phyloP scores from a whole-genome alignment of 1,284 basidiomycete genomes.

The Austroboletus novae-zelandiae region DNA sequence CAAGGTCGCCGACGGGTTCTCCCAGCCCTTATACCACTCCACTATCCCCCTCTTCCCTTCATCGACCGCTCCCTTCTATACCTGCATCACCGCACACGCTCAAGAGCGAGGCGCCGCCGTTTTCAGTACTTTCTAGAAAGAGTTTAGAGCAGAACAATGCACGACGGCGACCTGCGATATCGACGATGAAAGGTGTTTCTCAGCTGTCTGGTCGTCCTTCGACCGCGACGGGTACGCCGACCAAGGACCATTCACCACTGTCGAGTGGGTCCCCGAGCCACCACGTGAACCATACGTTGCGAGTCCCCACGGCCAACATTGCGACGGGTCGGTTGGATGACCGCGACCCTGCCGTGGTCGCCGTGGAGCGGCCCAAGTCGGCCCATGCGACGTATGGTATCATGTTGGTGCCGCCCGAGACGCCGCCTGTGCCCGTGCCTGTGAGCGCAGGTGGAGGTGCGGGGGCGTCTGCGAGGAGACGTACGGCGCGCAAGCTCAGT shows the following conservation, averaged over 20 bases:
- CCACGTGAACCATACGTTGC: background rate
- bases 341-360: background rate
- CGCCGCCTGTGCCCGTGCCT: slow-evolving; percentile 17
- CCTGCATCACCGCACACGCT: slow-evolving; percentile 28
- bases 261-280: background rate
- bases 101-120: slow-evolving; percentile 6
- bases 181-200: slow-evolving; percentile 1
- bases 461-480: slow-evolving; percentile 34
- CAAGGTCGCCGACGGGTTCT: slow-evolving; percentile 28
- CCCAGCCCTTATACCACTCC: slow-evolving; percentile 23
- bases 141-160: slow-evolving; percentile 13
- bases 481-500: slow-evolving; percentile 65
- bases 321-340: background rate
- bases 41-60: slow-evolving; percentile 10
- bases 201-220: slow-evolving; percentile 19
- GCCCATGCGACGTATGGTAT: slow-evolving; percentile 22
- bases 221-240: slow-evolving; percentile 19
- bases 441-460: slow-evolving; percentile 14
- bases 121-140: slow-evolving; percentile 8
- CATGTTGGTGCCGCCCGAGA: slow-evolving; percentile 12
- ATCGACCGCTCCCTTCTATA: slow-evolving; percentile 25
- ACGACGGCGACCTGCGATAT: slow-evolving; percentile 8
- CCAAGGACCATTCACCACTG: background rate
- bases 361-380: slow-evolving; percentile 26
- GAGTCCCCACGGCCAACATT: background rate